Percentiles rank a stretch among this genome's conserved stretches.
These are phyloP conservation scores for Agrocybe pediades DNA, from an alignment of 768 basidiomycete species.

Conservation along the genomic window DNA sequence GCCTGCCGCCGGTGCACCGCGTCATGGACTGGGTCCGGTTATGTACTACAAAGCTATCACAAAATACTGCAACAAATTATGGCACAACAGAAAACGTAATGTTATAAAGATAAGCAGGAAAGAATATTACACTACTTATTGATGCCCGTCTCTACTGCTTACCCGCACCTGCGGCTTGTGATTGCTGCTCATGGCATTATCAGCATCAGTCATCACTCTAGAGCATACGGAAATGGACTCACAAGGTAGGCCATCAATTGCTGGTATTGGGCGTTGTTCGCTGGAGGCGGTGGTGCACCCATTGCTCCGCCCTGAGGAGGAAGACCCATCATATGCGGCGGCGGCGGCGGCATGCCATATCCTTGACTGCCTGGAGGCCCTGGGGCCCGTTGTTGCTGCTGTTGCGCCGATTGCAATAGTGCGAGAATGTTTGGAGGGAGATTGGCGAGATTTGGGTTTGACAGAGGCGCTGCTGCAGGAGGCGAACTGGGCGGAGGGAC, in stretches of 20 bases:
- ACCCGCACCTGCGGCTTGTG: slow-evolving; percentile 29
- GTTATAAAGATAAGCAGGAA: slow-evolving; percentile 26
- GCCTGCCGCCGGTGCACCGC: slow-evolving; percentile 12
- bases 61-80: slow-evolving; percentile 12
- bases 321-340: slow-evolving; percentile 37
- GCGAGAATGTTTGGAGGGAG: slow-evolving; percentile 74
- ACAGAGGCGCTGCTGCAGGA: slow-evolving; percentile 16
- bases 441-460: slow-evolving; percentile 35
- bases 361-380: slow-evolving; percentile 31
- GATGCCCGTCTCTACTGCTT: slow-evolving; percentile 18
- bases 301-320: slow-evolving; percentile 40
- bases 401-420: slow-evolving; percentile 50
- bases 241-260: slow-evolving; percentile 75
- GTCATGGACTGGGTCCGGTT: slow-evolving; percentile 13
- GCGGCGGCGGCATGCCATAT: slow-evolving; percentile 41
- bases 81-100: slow-evolving; percentile 15
- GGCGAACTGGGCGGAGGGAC: slow-evolving; percentile 37
- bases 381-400: slow-evolving; percentile 33
- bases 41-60: slow-evolving; percentile 4
- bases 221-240: slow-evolving; percentile 20
- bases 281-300: slow-evolving; percentile 38
- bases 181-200: slow-evolving; percentile 26
- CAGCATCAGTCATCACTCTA: neutral
- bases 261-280: slow-evolving; percentile 53
- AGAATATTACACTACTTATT: neutral